Conservation (phyloP, 306 rosid genomes). For the Medicago truncatula region MtrunA17r5.0-ANR NC_053048.1:43364001-43364500, state of each 20-base stretch:
- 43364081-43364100: no score
- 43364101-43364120: no score
- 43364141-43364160: no score
- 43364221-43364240: no score
- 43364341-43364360: neutral
- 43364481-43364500: neutral
- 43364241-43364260: neutral
- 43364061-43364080: no score
- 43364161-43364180: no score
- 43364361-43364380: conserved; percentile 5
- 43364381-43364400: neutral
- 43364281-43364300: neutral
- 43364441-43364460: neutral
- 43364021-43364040: no score
- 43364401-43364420: neutral
- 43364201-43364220: no score
- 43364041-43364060: no score
- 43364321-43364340: neutral
- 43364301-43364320: neutral
- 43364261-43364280: neutral
- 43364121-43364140: no score
- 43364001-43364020: no score
- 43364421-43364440: neutral
- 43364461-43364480: neutral
- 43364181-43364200: no score